Evolutionary conservation across 495 filamentous ascomycete genomes (phyloP).

Genomic region (Amniculicola lignicola): DNA sequence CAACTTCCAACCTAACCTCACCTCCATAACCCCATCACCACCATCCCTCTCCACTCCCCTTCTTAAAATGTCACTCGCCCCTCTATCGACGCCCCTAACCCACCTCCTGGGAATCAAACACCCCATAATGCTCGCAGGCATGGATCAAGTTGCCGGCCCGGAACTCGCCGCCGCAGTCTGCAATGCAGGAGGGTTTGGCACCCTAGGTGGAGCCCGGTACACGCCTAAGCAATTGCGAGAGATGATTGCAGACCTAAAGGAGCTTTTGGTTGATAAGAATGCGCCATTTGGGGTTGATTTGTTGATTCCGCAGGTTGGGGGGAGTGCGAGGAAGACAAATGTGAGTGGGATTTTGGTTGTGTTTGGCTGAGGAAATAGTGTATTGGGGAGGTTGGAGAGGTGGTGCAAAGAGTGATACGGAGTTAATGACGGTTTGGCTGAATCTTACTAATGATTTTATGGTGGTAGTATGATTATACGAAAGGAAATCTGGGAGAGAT

Average conservation of each 20-base stretch:
- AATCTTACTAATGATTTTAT: background rate
- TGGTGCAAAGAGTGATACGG: background rate
- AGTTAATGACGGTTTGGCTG: too few relatives aligned
- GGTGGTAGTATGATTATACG: slow-evolving; percentile 27
- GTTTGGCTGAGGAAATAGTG: too few relatives aligned
- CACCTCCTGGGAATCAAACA: slow-evolving; percentile 23
- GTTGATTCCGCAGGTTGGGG: slow-evolving; percentile 32
- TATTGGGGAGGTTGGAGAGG: slow-evolving; percentile 9
- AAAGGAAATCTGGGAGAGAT: slow-evolving; percentile 29
- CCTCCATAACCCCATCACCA: too few relatives aligned
- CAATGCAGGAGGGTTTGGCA: slow-evolving; percentile 32
- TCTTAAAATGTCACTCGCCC: too few relatives aligned
- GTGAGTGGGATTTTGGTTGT: too few relatives aligned
- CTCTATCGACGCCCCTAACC: slow-evolving; percentile 29
- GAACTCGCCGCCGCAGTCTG: slow-evolving; percentile 30
- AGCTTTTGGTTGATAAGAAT: slow-evolving; percentile 18
- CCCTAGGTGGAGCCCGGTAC: slow-evolving; percentile 27
- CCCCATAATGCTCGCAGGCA: slow-evolving; percentile 33
- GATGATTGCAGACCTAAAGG: slow-evolving; percentile 33
- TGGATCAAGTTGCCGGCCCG: slow-evolving; percentile 26
- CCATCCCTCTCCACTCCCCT: too few relatives aligned
- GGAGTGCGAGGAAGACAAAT: slow-evolving; percentile 32
- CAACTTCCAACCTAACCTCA: too few relatives aligned
- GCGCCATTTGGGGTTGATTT: slow-evolving; percentile 34
- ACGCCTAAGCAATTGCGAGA: slow-evolving; percentile 27